Evolutionary conservation across 2,329 filamentous ascomycete genomes (phyloP).

Genomic region (Colletotrichum australisinense): DNA sequence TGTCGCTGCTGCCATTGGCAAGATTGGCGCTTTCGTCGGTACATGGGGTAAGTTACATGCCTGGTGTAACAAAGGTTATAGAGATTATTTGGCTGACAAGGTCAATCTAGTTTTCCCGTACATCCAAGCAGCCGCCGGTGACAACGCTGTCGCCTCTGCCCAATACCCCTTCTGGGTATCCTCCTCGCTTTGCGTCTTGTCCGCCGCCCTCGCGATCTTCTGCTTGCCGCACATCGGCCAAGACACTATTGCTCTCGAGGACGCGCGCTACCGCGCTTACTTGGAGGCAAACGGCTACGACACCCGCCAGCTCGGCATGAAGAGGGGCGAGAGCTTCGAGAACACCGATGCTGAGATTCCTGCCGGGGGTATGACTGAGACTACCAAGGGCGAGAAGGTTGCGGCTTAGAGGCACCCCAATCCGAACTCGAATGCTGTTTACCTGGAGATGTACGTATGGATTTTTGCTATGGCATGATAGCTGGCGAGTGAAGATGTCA

Average conservation of each 20-base stretch:
- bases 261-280: conserved; percentile 79
- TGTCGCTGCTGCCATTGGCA: conserved; percentile 78
- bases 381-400: conserved; percentile 8
- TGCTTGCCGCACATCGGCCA: conserved; percentile 82
- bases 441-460: too few species aligned
- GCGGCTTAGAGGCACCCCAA: not conserved
- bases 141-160: conserved; percentile 66
- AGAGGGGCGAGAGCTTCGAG: conserved; percentile 43
- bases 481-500: not conserved
- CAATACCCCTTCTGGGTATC: conserved; percentile 95
- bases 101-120: conserved; percentile 72
- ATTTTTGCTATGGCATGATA: too few species aligned
- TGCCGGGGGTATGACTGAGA: not conserved
- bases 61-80: fast-evolving
- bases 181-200: conserved; percentile 80
- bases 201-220: conserved; percentile 69
- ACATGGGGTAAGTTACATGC: conserved; percentile 63
- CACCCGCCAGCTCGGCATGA: conserved; percentile 64
- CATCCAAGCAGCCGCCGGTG: conserved; percentile 70
- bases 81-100: too few species aligned
- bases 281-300: conserved; percentile 83
- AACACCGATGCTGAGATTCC: not conserved
- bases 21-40: conserved; percentile 86
- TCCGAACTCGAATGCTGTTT: not conserved
- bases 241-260: conserved; percentile 86